phyloP scores from a whole-genome alignment of 306 rosid species.

The Bauhinia variegata region DNA sequence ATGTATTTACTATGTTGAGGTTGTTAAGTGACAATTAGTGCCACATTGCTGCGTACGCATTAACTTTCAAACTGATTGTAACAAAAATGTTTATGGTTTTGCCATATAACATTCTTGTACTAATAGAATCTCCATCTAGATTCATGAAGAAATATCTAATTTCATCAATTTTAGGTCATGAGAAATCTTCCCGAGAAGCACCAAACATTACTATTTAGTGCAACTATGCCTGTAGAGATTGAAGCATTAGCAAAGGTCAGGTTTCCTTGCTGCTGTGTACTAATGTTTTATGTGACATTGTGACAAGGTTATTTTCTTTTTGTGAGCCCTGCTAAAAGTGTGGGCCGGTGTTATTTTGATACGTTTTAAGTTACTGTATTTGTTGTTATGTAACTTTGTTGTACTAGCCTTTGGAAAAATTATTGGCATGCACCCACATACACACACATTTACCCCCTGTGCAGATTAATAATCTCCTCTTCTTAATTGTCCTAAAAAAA shows the following conservation, averaged over 20 bases:
- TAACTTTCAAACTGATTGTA: constrained; percentile 6
- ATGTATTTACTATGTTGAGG: not conserved
- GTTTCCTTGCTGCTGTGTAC: constrained; percentile 28
- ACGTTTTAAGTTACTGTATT: constrained; percentile 23
- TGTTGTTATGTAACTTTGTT: too few species aligned
- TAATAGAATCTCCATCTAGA: constrained; percentile 1
- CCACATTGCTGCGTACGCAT: constrained; percentile 1
- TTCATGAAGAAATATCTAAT: constrained; percentile 27
- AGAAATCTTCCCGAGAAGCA: constrained; percentile 76
- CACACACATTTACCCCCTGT: too few species aligned
- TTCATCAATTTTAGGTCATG: constrained; percentile 62
- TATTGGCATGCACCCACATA: not conserved
- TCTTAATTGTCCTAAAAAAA: too few species aligned
- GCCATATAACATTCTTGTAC: constrained; percentile 9
- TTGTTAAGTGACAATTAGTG: constrained; percentile 2
- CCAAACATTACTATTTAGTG: constrained; percentile 85
- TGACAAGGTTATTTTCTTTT: constrained; percentile 5
- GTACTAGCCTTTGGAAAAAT: not conserved
- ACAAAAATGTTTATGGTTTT: not conserved
- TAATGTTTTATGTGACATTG: not conserved
- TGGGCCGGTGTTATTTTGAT: not conserved
- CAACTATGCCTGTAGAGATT: constrained; percentile 90
- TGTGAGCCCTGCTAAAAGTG: constrained; percentile 13
- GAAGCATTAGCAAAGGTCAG: constrained; percentile 78
- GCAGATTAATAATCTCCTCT: too few species aligned